phyloP scores from a whole-genome alignment of 306 rosid species.

The Gynostemma pentaphyllum region DNA sequence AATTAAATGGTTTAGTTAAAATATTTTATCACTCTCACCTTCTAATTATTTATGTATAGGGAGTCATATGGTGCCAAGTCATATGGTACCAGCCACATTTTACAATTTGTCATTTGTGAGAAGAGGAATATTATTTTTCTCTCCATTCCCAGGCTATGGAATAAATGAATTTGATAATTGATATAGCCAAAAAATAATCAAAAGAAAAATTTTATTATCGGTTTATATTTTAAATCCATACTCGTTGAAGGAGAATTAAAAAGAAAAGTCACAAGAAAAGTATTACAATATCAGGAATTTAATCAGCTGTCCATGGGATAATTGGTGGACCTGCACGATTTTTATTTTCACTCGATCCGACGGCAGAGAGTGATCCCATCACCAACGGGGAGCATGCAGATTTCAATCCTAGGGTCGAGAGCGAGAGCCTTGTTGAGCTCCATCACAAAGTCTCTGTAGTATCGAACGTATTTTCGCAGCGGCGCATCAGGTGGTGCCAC shows the following conservation, averaged over 20 bases:
- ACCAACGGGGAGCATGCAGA: conserved; percentile 84
- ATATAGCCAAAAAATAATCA: too few relatives aligned
- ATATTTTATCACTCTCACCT: too few relatives aligned
- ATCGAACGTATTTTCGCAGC: conserved; percentile 64
- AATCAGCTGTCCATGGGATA: neutral
- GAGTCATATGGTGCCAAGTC: too few relatives aligned
- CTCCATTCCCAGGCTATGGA: too few relatives aligned
- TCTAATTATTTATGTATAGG: too few relatives aligned
- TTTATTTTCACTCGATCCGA: conserved; percentile 39
- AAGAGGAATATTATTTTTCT: too few relatives aligned
- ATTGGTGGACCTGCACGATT: neutral
- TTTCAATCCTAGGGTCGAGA: conserved; percentile 69
- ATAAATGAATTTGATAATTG: too few relatives aligned
- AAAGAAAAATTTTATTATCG: neutral
- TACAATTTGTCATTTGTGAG: too few relatives aligned
- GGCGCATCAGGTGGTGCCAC: conserved; percentile 82
- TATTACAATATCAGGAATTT: neutral
- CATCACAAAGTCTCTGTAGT: conserved; percentile 64
- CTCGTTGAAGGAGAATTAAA: neutral
- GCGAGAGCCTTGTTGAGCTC: conserved; percentile 83
- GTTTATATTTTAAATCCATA: neutral
- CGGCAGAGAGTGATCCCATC: conserved; percentile 92
- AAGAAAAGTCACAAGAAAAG: neutral
- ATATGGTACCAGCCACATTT: too few relatives aligned
- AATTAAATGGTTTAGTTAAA: too few relatives aligned